Evolutionary conservation across 1,284 basidiomycete species (phyloP), one percentile per base, ranked within the genome.

Genomic region (Bjerkandera adusta): DNA sequence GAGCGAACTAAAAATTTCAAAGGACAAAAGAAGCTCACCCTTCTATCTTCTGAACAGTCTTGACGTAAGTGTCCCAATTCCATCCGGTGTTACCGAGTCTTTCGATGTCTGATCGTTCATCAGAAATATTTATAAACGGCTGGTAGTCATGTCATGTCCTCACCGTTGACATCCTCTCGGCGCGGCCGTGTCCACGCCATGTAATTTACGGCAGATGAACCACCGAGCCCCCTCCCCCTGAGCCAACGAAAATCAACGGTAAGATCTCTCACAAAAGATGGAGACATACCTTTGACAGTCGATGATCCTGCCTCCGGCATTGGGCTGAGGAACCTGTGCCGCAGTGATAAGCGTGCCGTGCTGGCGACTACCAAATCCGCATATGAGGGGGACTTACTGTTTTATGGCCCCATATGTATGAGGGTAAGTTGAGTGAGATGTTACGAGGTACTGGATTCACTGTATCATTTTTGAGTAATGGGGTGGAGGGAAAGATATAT

Each of bases 341-440:
- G n/a, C 21, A 4, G 20, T 13, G 7, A 13, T 13, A 15, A 13
- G 13, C 8, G 16, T 4, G 27, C 11, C 26, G 8, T 25, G 32
- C 21, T 33, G 4, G 10, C 15, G 18, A 1, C 15, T 15, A 41
- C 57, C n/a, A n/a, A n/a, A n/a, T n/a, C n/a, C n/a, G n/a, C n/a
- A n/a, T n/a, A n/a, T n/a, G n/a, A n/a, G n/a, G n/a, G n/a, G n/a
- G n/a, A n/a, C n/a, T 7, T 45, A 64, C 64, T 15, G 61, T 61
- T 33, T 56, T 47, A 36, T 58, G 56, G n/a, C 40, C 39, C 62
- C 63, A 66, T 11, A 55, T 38, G 29, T 63, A 64, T 43, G 38
- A 6, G 47, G 29, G 29, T 63, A 59, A 3, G 53, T 55, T 22
- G 64, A 59, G 43, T 64, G 62, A 64, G 1, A 55, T 53, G 6